Evolutionary conservation across 805 yeast genomes (phyloP).

Genomic region (Candida nonsorbophila): DNA sequence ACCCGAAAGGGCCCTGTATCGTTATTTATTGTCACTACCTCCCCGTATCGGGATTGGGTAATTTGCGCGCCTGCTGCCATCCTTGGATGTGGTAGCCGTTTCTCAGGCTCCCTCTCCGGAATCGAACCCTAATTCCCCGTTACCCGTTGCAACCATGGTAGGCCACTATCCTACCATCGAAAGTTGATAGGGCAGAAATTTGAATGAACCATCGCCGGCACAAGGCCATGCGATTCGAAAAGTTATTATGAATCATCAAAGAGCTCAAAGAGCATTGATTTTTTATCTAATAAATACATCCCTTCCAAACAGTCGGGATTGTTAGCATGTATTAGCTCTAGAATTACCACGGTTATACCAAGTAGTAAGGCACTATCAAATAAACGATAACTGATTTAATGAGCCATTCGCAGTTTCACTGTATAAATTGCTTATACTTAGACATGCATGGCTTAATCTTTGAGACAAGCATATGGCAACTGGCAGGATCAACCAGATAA

Average conservation of each 20-base stretch:
- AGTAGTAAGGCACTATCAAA: constrained; percentile 43
- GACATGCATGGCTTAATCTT: constrained; percentile 8
- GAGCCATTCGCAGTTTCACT: constrained; percentile 50
- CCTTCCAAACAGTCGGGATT: constrained; percentile 24
- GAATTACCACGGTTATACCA: constrained; percentile 46
- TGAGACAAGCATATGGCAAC: constrained; percentile 7
- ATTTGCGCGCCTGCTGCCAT: no score
- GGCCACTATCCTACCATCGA: no score
- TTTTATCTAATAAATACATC: constrained; percentile 43
- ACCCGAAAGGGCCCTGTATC: no score
- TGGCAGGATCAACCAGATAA: constrained; percentile 6
- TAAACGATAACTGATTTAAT: constrained; percentile 46
- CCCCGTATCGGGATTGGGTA: no score
- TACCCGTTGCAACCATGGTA: no score
- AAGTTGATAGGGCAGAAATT: constrained; percentile 45
- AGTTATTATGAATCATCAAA: constrained; percentile 40
- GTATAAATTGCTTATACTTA: constrained; percentile 7
- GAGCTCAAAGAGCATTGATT: constrained; percentile 41
- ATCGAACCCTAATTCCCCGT: no score
- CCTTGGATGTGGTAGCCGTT: no score
- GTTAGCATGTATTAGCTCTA: constrained; percentile 46
- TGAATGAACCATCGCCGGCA: constrained; percentile 45
- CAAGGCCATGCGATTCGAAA: constrained; percentile 38
- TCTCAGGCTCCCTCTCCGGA: no score
- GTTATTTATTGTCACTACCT: no score